These are phyloP conservation scores for Yamadazyma diddensiae DNA, from an alignment of 1,139 yeast species.

Conservation along the genomic window DNA sequence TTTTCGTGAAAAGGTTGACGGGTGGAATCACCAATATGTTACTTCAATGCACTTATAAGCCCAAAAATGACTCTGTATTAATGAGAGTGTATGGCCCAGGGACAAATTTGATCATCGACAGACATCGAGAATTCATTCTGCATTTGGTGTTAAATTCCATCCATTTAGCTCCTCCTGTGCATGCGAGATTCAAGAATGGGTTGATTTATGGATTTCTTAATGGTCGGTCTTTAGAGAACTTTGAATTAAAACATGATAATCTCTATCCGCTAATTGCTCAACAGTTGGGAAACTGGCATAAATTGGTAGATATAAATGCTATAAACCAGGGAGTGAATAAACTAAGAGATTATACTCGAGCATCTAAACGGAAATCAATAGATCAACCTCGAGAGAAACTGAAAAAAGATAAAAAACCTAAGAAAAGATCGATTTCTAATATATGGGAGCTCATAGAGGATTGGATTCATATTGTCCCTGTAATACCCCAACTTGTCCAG, in stretches of 20 bases:
- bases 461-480: constrained; percentile 64
- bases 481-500: constrained; percentile 38
- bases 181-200: constrained; percentile 71
- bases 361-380: constrained; percentile 15
- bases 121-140: constrained; percentile 73
- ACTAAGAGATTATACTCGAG: constrained; percentile 33
- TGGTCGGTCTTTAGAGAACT: constrained; percentile 61
- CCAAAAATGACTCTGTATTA: constrained; percentile 40
- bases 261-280: constrained; percentile 62
- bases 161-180: constrained; percentile 66
- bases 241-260: constrained; percentile 46
- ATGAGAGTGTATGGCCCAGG: constrained; percentile 78
- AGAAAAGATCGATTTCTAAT: constrained; percentile 37
- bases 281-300: constrained; percentile 73
- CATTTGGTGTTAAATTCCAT: constrained; percentile 62
- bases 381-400: constrained; percentile 5
- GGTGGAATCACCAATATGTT: constrained; percentile 84
- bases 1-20: constrained; percentile 45
- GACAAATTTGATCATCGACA: constrained; percentile 68
- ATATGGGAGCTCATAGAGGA: constrained; percentile 60
- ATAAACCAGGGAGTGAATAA: constrained; percentile 53
- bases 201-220: constrained; percentile 68
- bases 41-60: constrained; percentile 43
- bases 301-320: constrained; percentile 37
- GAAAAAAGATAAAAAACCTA: constrained; percentile 18